phyloP scores from a whole-genome alignment of 1,284 basidiomycete genomes.

The Boletus holoroseus region DNA sequence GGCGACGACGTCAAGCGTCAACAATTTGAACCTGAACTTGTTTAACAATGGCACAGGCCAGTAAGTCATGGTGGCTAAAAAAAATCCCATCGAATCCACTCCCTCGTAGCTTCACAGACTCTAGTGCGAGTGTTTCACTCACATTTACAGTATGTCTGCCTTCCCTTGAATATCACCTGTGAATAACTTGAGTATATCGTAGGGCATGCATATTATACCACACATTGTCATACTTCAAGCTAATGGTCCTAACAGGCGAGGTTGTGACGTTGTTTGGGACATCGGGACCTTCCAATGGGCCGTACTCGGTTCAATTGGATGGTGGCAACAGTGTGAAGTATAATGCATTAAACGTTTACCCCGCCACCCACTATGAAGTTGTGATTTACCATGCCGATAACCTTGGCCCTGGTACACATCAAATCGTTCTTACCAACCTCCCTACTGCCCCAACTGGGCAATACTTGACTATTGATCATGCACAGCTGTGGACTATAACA shows the following conservation, averaged over 20 bases:
- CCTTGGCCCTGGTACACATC: conserved; percentile 26
- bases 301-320: conserved; percentile 23
- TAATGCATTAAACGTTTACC: conserved; percentile 21
- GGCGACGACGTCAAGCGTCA: conserved; percentile 14
- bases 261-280: conserved; percentile 26
- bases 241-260: conserved; percentile 21
- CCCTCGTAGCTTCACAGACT: conserved; percentile 23
- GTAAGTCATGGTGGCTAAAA: conserved; percentile 21
- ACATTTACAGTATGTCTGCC: conserved; percentile 28
- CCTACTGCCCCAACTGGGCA: conserved; percentile 15
- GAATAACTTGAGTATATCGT: neutral
- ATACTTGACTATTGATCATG: conserved; percentile 25
- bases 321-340: conserved; percentile 15
- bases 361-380: conserved; percentile 20
- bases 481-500: conserved; percentile 16
- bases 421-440: conserved; percentile 23
- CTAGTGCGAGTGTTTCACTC: conserved; percentile 24
- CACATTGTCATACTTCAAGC: neutral
- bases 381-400: conserved; percentile 30
- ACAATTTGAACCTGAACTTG: conserved; percentile 17
- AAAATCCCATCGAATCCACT: neutral
- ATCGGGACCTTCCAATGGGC: conserved; percentile 24
- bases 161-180: neutral
- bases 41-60: conserved; percentile 30
- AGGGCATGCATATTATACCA: conserved; percentile 16